phyloP scores from a whole-genome alignment of 345 rosid genomes.

The Pelargonium nanum region DNA sequence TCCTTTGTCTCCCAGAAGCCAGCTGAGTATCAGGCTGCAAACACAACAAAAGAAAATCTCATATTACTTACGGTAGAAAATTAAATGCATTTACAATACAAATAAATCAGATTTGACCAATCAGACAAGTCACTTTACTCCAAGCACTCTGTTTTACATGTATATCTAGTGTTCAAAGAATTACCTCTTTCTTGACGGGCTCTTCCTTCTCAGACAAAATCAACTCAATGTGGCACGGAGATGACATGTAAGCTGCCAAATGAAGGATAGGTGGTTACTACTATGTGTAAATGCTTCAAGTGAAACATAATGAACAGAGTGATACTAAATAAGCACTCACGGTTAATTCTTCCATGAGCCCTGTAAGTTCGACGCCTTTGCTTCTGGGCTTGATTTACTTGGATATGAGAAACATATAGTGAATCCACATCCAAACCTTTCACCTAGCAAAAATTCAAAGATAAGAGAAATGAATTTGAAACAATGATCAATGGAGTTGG shows the following conservation, averaged over 20 bases:
- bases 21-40: conserved; percentile 52
- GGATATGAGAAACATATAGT: conserved; percentile 55
- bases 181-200: conserved; percentile 57
- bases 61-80: neutral
- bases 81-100: too few species aligned
- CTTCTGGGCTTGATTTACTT: conserved; percentile 64
- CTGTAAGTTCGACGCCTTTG: conserved; percentile 67
- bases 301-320: too few species aligned
- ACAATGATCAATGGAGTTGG: neutral
- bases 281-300: too few species aligned
- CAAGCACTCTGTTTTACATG: neutral
- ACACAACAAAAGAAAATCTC: conserved; percentile 4
- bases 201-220: conserved; percentile 60
- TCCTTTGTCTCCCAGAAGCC: conserved; percentile 32
- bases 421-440: conserved; percentile 73
- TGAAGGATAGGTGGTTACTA: too few species aligned
- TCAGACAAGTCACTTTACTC: neutral
- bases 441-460: conserved; percentile 22
- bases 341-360: conserved; percentile 74
- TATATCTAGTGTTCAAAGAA: neutral
- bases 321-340: conserved; percentile 40
- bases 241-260: conserved; percentile 60
- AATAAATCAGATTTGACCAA: neutral
- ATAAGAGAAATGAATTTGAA: neutral
- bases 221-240: conserved; percentile 65